Evolutionary conservation across 805 yeast genomes (phyloP).

Genomic region (Sungouiella thailandica): DNA sequence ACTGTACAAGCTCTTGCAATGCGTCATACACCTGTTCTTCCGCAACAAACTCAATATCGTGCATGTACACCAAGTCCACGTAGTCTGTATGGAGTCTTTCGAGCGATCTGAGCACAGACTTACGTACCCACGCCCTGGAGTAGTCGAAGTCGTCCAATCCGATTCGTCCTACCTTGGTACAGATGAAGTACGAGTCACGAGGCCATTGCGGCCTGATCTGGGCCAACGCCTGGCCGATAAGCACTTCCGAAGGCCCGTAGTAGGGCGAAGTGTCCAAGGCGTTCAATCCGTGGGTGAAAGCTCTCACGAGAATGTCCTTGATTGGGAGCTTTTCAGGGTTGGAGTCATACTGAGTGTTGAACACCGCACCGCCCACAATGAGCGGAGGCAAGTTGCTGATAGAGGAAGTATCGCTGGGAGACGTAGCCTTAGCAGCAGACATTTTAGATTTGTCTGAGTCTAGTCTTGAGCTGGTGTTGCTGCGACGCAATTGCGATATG

Average conservation of each 20-base stretch:
- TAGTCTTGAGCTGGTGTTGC: no score
- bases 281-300: constrained; percentile 62
- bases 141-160: constrained; percentile 70
- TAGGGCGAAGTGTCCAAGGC: constrained; percentile 92
- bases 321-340: constrained; percentile 61
- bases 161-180: constrained; percentile 85
- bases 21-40: constrained; percentile 56
- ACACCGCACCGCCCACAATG: constrained; percentile 83
- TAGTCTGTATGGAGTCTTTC: constrained; percentile 61
- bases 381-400: constrained; percentile 47
- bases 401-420: no score
- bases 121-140: constrained; percentile 51
- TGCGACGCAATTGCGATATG: no score
- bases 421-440: no score
- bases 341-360: constrained; percentile 73
- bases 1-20: constrained; percentile 48
- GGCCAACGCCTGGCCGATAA: constrained; percentile 63
- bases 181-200: constrained; percentile 62
- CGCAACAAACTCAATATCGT: constrained; percentile 80
- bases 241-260: constrained; percentile 80
- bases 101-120: constrained; percentile 63
- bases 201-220: constrained; percentile 28
- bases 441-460: no score
- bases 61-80: constrained; percentile 79
- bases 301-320: constrained; percentile 49